Evolutionary conservation across 2,329 filamentous ascomycete genomes (phyloP).

Genomic region (Periconia sp.): DNA sequence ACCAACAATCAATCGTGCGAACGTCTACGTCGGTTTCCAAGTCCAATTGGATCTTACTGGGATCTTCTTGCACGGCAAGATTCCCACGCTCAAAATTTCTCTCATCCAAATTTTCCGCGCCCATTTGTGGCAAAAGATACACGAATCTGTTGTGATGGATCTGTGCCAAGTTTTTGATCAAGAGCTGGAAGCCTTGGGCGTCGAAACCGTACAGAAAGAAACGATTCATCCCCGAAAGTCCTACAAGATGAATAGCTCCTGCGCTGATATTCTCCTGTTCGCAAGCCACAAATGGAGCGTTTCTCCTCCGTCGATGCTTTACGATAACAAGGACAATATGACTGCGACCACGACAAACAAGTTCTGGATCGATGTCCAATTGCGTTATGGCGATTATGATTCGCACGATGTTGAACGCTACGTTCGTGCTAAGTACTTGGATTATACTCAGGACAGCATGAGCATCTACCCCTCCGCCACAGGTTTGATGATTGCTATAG

Average conservation of each 20-base stretch:
- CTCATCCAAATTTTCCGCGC: conserved; percentile 99
- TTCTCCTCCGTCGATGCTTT: conserved; percentile 86
- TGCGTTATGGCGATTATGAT: conserved; percentile 97
- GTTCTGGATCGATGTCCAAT: conserved; percentile 97
- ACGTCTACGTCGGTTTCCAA: conserved; percentile 99
- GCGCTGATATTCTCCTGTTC: conserved; percentile 94
- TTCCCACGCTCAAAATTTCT: conserved; percentile 95
- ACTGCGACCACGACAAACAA: conserved; percentile 96
- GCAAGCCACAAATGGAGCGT: conserved; percentile 99
- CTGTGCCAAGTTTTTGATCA: conserved; percentile 98
- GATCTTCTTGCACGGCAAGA: conserved; percentile 99
- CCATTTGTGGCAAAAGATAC: conserved; percentile 99
- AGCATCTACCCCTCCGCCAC: conserved; percentile 98
- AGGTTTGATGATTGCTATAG: conserved; percentile 95
- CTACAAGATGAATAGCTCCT: conserved; percentile 99
- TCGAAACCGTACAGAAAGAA: conserved; percentile 98
- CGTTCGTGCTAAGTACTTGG: conserved; percentile 94
- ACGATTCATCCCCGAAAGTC: conserved; percentile 98
- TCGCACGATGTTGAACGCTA: conserved; percentile 99
- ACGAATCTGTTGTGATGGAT: conserved; percentile 98
- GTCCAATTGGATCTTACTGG: conserved; percentile 96
- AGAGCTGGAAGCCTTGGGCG: conserved; percentile 90
- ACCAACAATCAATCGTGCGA: conserved; percentile 85
- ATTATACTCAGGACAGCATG: conserved; percentile 98
- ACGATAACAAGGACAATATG: conserved; percentile 95